Percentiles rank a stretch among this genome's conserved stretches.
These are phyloP conservation scores for Claviceps monticola DNA, from an alignment of 2,329 filamentous ascomycete genomes.

Conservation along the genomic window DNA sequence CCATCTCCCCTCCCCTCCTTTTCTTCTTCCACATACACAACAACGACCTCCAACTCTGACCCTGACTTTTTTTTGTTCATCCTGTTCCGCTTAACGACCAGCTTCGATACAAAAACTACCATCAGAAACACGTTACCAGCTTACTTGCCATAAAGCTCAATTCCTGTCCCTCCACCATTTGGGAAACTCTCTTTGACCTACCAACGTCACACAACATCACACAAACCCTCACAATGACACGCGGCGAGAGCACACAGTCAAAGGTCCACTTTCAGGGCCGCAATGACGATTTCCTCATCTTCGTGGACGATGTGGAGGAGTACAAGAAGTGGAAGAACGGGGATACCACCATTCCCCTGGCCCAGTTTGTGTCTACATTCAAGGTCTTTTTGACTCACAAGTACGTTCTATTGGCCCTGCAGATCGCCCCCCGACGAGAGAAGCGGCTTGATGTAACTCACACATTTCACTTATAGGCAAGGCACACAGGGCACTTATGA, in stretches of 20 bases:
- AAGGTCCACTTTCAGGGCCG: conserved; percentile 80
- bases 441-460: too few relatives aligned
- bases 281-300: conserved; percentile 44
- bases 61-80: background rate
- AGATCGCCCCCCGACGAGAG: background rate
- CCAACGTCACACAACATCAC: background rate
- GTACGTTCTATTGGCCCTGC: conserved; percentile 40
- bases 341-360: conserved; percentile 65
- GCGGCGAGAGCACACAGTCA: conserved; percentile 54
- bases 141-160: background rate
- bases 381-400: conserved; percentile 83
- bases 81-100: background rate
- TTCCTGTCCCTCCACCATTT: too few relatives aligned
- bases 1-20: background rate
- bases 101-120: background rate
- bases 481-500: conserved; percentile 72
- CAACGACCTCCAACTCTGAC: background rate
- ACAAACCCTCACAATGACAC: conserved; percentile 40
- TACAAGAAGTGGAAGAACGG: conserved; percentile 64
- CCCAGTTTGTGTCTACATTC: conserved; percentile 76
- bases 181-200: background rate
- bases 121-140: background rate
- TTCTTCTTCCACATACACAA: background rate
- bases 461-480: conserved; percentile 41
- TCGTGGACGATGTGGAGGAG: conserved; percentile 43